Base-by-base conservation (phyloP, 2,329 filamentous ascomycete species). In the Claviceps sp. region DNA sequence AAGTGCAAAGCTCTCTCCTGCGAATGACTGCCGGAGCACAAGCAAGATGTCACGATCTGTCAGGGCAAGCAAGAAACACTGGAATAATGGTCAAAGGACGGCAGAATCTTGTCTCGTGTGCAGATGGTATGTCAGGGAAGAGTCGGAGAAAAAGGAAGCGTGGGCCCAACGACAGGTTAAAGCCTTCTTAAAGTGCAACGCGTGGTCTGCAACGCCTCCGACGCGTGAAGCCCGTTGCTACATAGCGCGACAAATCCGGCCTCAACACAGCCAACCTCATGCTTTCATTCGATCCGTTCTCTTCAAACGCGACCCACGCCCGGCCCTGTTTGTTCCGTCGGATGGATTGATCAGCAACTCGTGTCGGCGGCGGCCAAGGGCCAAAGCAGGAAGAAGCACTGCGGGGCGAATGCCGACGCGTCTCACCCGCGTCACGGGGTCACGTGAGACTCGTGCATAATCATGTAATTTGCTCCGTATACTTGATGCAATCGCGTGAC, bases 111-210 rank as follows among this genome's bases (percentile, higher is more conserved):
- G 29, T 34, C 29, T 11, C 9, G 9, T 34, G 3, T 34, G 29
- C 29, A 34, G 29, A 34, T 34, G 29, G 9, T 34, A 34, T 34
- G 29, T 34, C 29, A 34, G 9, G 29, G 29, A 34, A 11, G 56
- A 57, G 53, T 53, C 47, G 52, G 57, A 49, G 53, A 50, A 53
- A 53, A 55, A 52, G 52, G 6, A 56, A 38, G 55, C 49, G 53
- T 55, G 52, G 29, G 40, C 37, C 40, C 47, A 38, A 22, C 52
- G 48, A 50, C 58, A 58, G 52, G 56, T 55, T 55, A 56, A 59
- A 58, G 60, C 58, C 68, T 66, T 52, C 53, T 69, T 68, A 69
- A 69, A 64, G 63, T 61, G 54, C 61, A 57, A 50, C 64, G 64
- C 64, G 64, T 67, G 58, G 60, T 55, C 49, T 54, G 57, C 52